A percentile compares a stretch with the other conserved stretches of the same genome.
These are phyloP conservation scores for Penicillium digitatum DNA, from an alignment of 2,329 filamentous ascomycete genomes.

Conservation along the genomic window DNA sequence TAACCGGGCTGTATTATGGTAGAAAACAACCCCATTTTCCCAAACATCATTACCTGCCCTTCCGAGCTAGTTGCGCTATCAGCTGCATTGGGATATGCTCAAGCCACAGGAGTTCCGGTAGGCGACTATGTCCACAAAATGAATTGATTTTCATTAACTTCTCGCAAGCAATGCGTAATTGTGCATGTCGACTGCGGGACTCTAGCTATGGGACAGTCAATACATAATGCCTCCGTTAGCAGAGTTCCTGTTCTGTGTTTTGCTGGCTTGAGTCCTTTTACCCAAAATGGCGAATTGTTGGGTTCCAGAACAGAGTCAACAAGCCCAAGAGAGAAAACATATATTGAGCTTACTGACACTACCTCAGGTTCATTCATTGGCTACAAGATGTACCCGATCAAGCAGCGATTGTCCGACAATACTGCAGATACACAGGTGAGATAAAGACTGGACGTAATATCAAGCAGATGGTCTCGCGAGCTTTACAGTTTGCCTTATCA, in stretches of 20 bases:
- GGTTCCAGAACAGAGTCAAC: constrained; percentile 65
- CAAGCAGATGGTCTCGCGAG: constrained; percentile 80
- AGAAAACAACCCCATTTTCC: constrained; percentile 51
- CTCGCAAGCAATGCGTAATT: constrained; percentile 55
- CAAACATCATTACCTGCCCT: constrained; percentile 69
- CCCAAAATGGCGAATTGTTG: constrained; percentile 67
- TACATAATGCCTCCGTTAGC: constrained; percentile 71
- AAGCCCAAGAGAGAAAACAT: constrained; percentile 26
- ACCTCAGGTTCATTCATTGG: constrained; percentile 60
- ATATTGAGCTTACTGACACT: not conserved
- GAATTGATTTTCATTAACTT: not conserved
- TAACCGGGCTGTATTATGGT: not conserved
- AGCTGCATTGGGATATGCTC: constrained; percentile 73
- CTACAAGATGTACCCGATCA: constrained; percentile 77
- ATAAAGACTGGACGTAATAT: constrained; percentile 78
- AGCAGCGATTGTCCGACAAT: constrained; percentile 71
- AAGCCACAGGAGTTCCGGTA: constrained; percentile 62
- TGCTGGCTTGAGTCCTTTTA: constrained; percentile 70
- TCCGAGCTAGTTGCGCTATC: constrained; percentile 80
- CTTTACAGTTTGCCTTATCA: constrained; percentile 71
- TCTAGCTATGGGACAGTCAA: constrained; percentile 68
- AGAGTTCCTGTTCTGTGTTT: constrained; percentile 71
- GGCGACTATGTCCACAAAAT: not conserved
- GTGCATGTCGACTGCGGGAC: constrained; percentile 77
- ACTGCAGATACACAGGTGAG: constrained; percentile 76